Evolutionary conservation across 306 rosid genomes (phyloP).

Genomic region (Carpinus viminea): DNA sequence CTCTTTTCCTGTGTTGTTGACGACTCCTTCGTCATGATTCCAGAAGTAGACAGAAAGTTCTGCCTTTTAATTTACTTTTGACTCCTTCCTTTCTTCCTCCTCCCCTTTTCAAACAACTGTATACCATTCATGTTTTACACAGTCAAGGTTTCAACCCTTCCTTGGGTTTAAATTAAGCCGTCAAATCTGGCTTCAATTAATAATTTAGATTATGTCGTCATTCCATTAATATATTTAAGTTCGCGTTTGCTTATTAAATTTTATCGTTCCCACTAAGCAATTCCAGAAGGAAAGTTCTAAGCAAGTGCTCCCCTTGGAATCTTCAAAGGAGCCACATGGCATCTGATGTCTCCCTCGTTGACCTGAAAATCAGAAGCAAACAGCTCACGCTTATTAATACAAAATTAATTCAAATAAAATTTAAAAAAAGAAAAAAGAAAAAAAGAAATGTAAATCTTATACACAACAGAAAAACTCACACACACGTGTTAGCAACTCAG

Average conservation of each 20-base stretch:
- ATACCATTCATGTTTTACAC: no score
- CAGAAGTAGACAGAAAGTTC: background rate
- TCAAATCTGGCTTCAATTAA: background rate
- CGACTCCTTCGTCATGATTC: background rate
- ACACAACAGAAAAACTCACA: background rate
- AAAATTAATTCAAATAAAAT: background rate
- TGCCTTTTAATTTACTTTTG: background rate
- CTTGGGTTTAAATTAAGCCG: background rate
- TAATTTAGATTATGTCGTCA: background rate
- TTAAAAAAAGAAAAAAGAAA: no score
- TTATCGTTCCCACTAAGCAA: background rate
- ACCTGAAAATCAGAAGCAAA: conserved; percentile 40
- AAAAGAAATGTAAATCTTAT: background rate
- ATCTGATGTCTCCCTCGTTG: conserved; percentile 9
- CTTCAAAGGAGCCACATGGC: conserved; percentile 19
- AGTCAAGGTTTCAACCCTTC: background rate
- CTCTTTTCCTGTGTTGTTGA: background rate
- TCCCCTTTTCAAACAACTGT: background rate
- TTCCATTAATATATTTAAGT: background rate
- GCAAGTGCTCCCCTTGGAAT: background rate
- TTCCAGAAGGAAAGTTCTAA: conserved; percentile 21
- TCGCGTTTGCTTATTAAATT: no score
- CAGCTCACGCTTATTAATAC: background rate
- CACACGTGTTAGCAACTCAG: background rate
- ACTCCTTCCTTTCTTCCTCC: background rate